Evolutionary conservation across 1,284 basidiomycete species (phyloP), one percentile per base, ranked within the genome.

Genomic region (Pseudozyma flocculosa): DNA sequence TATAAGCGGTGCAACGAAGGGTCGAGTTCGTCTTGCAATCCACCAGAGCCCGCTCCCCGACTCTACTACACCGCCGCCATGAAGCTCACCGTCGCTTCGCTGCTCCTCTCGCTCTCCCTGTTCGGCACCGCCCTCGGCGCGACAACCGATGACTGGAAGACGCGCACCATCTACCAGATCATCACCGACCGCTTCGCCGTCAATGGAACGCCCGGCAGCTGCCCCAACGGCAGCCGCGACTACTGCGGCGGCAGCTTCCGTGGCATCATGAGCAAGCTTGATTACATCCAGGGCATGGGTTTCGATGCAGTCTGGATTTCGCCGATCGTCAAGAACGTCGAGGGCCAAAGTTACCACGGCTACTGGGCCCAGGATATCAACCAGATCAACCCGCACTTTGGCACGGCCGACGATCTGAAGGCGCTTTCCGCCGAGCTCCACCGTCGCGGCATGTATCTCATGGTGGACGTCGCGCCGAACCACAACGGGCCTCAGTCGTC

Each of bases 211-310:
- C 63, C 69, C 0, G 38, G 47, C 3, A 48, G 54, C 2, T 89
- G 87, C 72, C 79, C 85, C 62, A 80, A 83, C 8, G 80, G 77
- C 34, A 73, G 81, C 22, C 84, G 83, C 65, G 84, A 82, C 1
- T 88, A 85, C 83, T 89, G 88, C 63, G 87, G 88, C 21, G 88
- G 88, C 4, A 88, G 85, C 13, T 90, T 87, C 87, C 83, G 85
- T 49, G 86, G 85, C 2, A 85, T 88, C 68, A 83, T 83, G 50
- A 82, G 84, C 64, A 88, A 88, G 74, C 81, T 90, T 42, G 87
- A 89, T 76, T 89, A 89, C 76, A 85, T 89, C 53, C 85, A 88
- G 64, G 80, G 83, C 63, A 86, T 87, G 77, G 88, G 88, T 9
- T 87, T 88, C 73, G 87, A 87, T 45, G 87, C 87, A 24, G 64